Base-by-base conservation (phyloP, 768 basidiomycete species). In the Auricularia heimuer region DNA sequence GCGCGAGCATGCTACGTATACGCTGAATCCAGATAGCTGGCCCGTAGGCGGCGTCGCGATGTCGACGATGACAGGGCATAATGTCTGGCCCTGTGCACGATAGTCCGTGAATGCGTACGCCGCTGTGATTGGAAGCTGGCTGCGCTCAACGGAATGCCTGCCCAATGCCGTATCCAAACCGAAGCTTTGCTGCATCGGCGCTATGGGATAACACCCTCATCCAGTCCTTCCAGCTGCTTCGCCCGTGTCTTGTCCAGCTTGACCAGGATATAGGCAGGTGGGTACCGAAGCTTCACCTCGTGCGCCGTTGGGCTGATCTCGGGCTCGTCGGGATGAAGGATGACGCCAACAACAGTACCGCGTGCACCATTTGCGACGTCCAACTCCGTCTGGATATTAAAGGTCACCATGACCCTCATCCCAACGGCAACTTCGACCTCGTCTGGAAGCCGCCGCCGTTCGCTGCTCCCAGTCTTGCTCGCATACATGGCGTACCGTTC, bases 21-120 rank as follows among this genome's bases (percentile, higher is more conserved):
- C 69, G 37, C 70, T 73, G 65, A 78, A 79, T 0, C 71, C 72
- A 0, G 70, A 70, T 0, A 80, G 65, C 1, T 36, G 18, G 0
- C 69, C 71, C 0, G 65, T 64, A 0, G 75, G 74, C 3, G 77
- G 75, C 29, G 63, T 65, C 3, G 64, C 74, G 0, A 82, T 61
- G 63, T 81, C 77, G 3, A 80, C 73, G 0, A 79, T 67, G 0
- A 77, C 74, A 51, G 69, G 54, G 0, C 66, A 60, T 1, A 81
- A 71, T 1, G 79, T 81, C 65, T 81, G 79, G 0, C 79, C 80
- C 67, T 82, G 79, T 3, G 75, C 68, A 35, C 72, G 61, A 64
- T 79, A 80, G 66, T 80, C 78, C 0, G 77, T 80, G 68, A 81
- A 80, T 1, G 76, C 74, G 62, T 79, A 80, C 33, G 77, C 77